A percentile compares a stretch with the other conserved stretches of the same genome.
These are phyloP conservation scores for Fusarium circinatum DNA, from an alignment of 2,329 filamentous ascomycete species.

Conservation along the genomic window DNA sequence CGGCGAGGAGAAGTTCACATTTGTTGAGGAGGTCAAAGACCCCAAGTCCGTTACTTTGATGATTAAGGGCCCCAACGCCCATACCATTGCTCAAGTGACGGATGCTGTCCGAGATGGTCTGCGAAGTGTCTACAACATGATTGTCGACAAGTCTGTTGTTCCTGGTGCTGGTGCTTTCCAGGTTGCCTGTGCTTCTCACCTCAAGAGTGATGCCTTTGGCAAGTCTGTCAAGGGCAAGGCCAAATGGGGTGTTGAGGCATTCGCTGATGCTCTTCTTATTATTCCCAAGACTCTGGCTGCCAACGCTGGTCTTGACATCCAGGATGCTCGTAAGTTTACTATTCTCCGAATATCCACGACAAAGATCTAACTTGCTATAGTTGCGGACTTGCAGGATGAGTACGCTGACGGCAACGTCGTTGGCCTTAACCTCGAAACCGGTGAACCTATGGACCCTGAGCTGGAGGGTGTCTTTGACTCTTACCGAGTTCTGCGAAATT, in stretches of 20 bases:
- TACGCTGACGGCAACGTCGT: conserved; percentile 84
- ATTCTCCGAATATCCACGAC: not conserved
- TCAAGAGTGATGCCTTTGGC: conserved; percentile 86
- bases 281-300: conserved; percentile 98
- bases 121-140: conserved; percentile 98
- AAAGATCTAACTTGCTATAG: conserved; percentile 55
- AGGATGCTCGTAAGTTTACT: conserved; percentile 83
- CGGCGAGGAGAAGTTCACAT: conserved; percentile 99
- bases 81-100: conserved; percentile 96
- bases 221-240: conserved; percentile 98
- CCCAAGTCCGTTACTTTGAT: conserved; percentile 97
- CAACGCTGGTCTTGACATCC: conserved; percentile 95
- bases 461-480: conserved; percentile 95
- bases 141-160: conserved; percentile 96
- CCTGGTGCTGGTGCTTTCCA: conserved; percentile 97
- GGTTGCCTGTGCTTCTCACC: conserved; percentile 87
- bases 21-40: conserved; percentile 98
- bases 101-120: conserved; percentile 96
- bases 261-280: conserved; percentile 91
- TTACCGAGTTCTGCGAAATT: conserved; percentile 93
- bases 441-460: conserved; percentile 94
- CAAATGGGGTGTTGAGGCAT: conserved; percentile 94
- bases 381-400: conserved; percentile 89
- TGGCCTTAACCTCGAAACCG: conserved; percentile 86
- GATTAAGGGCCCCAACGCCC: conserved; percentile 97